Evolutionary conservation across 2,329 filamentous ascomycete species (phyloP).

Genomic region (Hirsutella rhossiliensis): DNA sequence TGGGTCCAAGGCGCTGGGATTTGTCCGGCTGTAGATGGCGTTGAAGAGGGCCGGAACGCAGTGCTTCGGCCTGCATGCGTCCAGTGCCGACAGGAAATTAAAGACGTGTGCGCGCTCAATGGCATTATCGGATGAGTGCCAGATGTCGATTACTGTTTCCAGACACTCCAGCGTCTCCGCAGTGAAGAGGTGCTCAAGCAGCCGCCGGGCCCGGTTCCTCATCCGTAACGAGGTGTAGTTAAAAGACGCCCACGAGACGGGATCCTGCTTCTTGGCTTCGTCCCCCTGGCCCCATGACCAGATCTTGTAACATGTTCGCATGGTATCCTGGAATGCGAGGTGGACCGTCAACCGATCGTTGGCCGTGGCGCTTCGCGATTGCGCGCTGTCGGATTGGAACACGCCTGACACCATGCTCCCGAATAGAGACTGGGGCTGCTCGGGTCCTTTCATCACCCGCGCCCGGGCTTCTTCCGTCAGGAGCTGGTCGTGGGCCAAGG

Average conservation of each 20-base stretch:
- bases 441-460: constrained; percentile 61
- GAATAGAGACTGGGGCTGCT: constrained; percentile 79
- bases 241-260: constrained; percentile 66
- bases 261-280: constrained; percentile 48
- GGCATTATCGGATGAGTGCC: constrained; percentile 45
- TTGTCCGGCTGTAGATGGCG: constrained; percentile 88
- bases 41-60: constrained; percentile 93
- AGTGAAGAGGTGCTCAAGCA: constrained; percentile 85
- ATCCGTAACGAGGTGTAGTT: constrained; percentile 83
- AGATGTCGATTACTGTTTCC: constrained; percentile 80
- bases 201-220: constrained; percentile 75
- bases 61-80: constrained; percentile 81
- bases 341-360: constrained; percentile 90
- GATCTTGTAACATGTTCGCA: constrained; percentile 82
- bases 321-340: constrained; percentile 92
- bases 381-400: constrained; percentile 65
- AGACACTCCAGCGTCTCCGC: constrained; percentile 89
- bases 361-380: constrained; percentile 72
- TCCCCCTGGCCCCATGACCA: constrained; percentile 81
- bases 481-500: constrained; percentile 73
- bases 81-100: constrained; percentile 78
- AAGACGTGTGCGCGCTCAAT: constrained; percentile 54
- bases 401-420: constrained; percentile 90
- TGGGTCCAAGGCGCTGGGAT: constrained; percentile 66
- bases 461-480: constrained; percentile 61